A percentile compares a stretch with the other conserved stretches of the same genome.
phyloP scores from a whole-genome alignment of 805 yeast genomes.

The Lipomyces japonicus region DNA sequence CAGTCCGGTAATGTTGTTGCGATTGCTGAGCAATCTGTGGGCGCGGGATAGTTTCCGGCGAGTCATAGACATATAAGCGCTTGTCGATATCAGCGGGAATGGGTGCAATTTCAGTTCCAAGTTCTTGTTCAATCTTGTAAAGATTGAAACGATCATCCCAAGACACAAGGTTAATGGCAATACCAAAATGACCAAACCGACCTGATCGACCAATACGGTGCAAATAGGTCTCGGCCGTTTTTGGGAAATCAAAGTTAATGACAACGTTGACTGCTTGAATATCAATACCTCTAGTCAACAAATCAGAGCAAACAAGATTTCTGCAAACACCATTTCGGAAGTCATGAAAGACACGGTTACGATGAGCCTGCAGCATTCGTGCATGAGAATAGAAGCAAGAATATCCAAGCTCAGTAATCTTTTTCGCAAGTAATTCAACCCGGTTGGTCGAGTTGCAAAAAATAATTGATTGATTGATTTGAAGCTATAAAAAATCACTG shows the following conservation, averaged over 20 bases:
- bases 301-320: conserved; percentile 93
- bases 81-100: conserved; percentile 92
- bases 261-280: conserved; percentile 98
- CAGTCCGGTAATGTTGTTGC: conserved; percentile 36
- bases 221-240: conserved; percentile 93
- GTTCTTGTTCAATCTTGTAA: conserved; percentile 92
- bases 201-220: conserved; percentile 99
- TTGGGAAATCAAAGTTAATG: conserved; percentile 96
- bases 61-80: conserved; percentile 62
- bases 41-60: conserved; percentile 29
- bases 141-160: conserved; percentile 95
- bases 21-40: conserved; percentile 22
- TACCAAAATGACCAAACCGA: conserved; percentile 96
- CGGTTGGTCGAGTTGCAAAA: conserved; percentile 96
- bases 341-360: conserved; percentile 97
- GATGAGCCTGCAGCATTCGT: conserved; percentile 92
- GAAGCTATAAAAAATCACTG: conserved; percentile 45
- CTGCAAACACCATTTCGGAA: conserved; percentile 97
- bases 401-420: conserved; percentile 92
- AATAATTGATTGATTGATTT: conserved; percentile 93
- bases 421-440: conserved; percentile 91
- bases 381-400: conserved; percentile 98
- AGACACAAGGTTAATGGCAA: conserved; percentile 92
- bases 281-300: conserved; percentile 96
- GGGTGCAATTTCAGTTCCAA: conserved; percentile 95